These are phyloP conservation scores for Iris pallida DNA, from an alignment of 116 monocot species.

Conservation along the genomic window DNA sequence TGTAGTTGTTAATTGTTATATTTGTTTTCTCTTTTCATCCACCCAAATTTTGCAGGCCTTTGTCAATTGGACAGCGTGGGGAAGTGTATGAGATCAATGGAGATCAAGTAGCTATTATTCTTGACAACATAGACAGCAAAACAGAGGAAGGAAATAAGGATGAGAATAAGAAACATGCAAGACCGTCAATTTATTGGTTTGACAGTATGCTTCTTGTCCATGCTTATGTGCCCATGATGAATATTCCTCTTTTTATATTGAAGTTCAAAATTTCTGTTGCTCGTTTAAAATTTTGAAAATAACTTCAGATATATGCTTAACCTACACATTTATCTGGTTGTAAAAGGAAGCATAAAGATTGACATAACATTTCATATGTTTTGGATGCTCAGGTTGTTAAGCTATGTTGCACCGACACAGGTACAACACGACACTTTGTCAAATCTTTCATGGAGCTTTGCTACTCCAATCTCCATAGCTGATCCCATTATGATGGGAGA, in stretches of 20 bases:
- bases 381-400: background rate
- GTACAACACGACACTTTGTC: no score
- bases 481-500: no score
- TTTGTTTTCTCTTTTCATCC: background rate
- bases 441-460: no score
- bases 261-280: background rate
- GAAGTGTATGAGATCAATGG: conserved; percentile 87
- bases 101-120: conserved; percentile 88
- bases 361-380: background rate
- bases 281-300: background rate
- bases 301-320: background rate
- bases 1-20: background rate
- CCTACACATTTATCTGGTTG: background rate
- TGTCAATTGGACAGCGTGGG: conserved; percentile 83
- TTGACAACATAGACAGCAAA: conserved; percentile 49
- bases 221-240: background rate
- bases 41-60: conserved; percentile 43
- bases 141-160: conserved; percentile 28
- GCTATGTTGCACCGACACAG: no score
- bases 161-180: conserved; percentile 27
- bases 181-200: conserved; percentile 81
- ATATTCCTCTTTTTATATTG: background rate
- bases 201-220: conserved; percentile 60
- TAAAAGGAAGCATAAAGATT: background rate
- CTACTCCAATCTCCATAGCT: no score